Evolutionary conservation across 2,329 filamentous ascomycete genomes (phyloP), one percentile per base, ranked within the genome.

Genomic region (Metarhizium album): DNA sequence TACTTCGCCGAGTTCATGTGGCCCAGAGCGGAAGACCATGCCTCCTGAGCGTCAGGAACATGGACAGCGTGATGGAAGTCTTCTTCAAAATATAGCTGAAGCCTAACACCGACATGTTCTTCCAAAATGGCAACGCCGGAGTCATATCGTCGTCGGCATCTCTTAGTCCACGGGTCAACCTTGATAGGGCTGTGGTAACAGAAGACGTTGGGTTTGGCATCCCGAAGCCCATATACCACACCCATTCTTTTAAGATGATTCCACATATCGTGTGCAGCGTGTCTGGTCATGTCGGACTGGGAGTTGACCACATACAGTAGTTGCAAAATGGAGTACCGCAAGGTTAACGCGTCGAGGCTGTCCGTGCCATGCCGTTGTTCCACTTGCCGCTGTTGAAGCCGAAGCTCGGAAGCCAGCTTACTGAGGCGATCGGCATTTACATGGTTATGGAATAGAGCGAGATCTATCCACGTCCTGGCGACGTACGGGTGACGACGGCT

Each of bases 131-230:
- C 58, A 8, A 67, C 60, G 3, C 66, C 63, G 3, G 63, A 59
- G 14, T 70, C 66, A 55, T 73, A 73, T 47, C 67, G 63, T 46
- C 70, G 64, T 23, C 65, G 63, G 51, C 70, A 73, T 50, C 70
- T 64, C 55, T 69, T 72, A 14, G 66, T 69, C 66, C 65, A 70
- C 2, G 70, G 70, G n/a, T 69, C 66, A 6, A 70, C 65, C 56
- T 71, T 71, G 55, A 73, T 60, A 0, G 67, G 66, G 50, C 70
- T 70, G 51, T 73, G 70, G 49, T 70, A 72, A 55, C 70, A 73
- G 53, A 64, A 71, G 3, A 64, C 59, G 47, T 70, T 69, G 4
- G 67, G 62, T 24, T 67, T 64, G 4, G 66, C 57, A 48, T 68
- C 66, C 18, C 66, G 65, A 31, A 70, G 61, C 3, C 63, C 59